These are phyloP conservation scores for Didymella lethalis DNA, from an alignment of 2,329 filamentous ascomycete genomes.

Conservation along the genomic window DNA sequence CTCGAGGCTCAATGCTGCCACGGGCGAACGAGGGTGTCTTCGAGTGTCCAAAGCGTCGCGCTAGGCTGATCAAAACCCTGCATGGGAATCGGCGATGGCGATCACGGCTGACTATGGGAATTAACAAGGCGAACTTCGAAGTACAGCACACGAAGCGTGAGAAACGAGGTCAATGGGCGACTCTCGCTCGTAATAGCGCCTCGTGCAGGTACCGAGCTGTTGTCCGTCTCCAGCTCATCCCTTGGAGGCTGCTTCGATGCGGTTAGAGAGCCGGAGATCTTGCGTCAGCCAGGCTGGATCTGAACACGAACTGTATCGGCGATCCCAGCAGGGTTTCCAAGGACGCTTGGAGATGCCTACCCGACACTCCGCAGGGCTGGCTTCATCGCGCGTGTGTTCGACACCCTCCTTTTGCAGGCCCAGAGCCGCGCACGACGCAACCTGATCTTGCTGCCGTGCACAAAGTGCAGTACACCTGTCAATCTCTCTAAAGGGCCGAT, in stretches of 20 bases:
- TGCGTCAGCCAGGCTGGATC: conserved; percentile 10
- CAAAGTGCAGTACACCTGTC: background rate
- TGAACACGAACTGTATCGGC: conserved; percentile 12
- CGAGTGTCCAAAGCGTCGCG: conserved; percentile 10
- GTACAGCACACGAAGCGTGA: background rate
- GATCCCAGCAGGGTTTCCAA: conserved; percentile 15
- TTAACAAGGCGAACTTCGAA: background rate
- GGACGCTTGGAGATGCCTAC: conserved; percentile 2
- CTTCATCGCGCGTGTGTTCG: background rate
- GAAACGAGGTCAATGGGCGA: background rate
- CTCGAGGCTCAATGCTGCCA: conserved; percentile 13
- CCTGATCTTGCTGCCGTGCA: background rate
- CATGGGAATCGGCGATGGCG: conserved; percentile 15
- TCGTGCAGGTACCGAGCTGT: conserved; percentile 3
- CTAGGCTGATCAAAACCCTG: conserved; percentile 14
- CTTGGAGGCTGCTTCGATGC: background rate
- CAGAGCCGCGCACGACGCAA: background rate
- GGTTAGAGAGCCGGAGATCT: conserved; percentile 6
- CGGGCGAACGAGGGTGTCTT: conserved; percentile 3
- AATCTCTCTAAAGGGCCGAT: background rate
- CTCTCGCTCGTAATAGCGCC: background rate
- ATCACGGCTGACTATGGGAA: conserved; percentile 6
- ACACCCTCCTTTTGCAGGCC: background rate
- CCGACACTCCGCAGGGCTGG: conserved; percentile 6
- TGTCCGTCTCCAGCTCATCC: conserved; percentile 4